Conservation (phyloP, 148 eudicot genomes). For the Nepenthes mirabilis region DNA sequence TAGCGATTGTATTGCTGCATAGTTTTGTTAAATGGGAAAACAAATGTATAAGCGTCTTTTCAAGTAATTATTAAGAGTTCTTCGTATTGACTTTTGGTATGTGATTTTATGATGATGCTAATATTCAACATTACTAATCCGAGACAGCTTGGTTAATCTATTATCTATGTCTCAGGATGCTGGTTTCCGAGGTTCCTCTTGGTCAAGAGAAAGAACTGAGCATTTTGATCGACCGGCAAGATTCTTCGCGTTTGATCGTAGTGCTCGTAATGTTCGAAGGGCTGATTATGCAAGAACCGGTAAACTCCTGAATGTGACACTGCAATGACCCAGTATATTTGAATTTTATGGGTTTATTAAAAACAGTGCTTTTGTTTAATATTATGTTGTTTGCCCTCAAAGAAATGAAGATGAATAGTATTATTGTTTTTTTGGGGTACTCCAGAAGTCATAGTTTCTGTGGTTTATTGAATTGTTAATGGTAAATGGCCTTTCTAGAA, state of each 20-base stretch:
- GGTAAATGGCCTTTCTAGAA: too few species aligned
- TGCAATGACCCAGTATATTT: neutral
- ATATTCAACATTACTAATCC: too few species aligned
- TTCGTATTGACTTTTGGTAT: neutral
- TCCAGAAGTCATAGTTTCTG: too few species aligned
- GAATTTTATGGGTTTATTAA: neutral
- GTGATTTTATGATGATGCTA: neutral
- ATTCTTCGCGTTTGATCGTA: conserved; percentile 23
- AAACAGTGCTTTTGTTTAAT: neutral
- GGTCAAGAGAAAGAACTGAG: conserved; percentile 35
- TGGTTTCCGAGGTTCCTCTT: conserved; percentile 27
- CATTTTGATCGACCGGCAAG: conserved; percentile 23
- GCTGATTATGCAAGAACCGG: conserved; percentile 34
- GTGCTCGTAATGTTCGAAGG: conserved; percentile 39
- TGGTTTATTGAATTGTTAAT: too few species aligned
- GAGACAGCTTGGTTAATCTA: conserved; percentile 1
- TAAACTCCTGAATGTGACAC: conserved; percentile 23
- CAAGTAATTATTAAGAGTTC: too few species aligned
- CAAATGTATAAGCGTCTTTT: too few species aligned
- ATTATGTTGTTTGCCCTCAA: too few species aligned
- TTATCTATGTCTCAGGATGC: conserved; percentile 31
- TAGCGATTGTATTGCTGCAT: too few species aligned
- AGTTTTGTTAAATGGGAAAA: too few species aligned
- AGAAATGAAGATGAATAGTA: too few species aligned
- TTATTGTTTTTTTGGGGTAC: too few species aligned